Base-by-base conservation (phyloP, 2,329 filamentous ascomycete genomes). In the Aspergillus carbonarius region DNA sequence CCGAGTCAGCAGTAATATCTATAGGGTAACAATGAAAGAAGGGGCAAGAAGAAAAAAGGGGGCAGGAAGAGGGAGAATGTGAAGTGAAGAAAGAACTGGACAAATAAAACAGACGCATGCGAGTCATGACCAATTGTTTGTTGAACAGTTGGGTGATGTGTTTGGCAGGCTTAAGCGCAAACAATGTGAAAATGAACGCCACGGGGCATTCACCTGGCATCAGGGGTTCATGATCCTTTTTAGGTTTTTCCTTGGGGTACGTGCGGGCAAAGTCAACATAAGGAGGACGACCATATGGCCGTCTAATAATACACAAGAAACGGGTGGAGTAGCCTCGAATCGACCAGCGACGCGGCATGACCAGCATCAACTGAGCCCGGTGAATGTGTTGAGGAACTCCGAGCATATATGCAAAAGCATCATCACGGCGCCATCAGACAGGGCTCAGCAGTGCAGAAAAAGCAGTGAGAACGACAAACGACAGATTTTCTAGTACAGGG, bases 401-500 rank as follows among this genome's bases (percentile, higher is more conserved):
- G 53, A 48, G 54, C 34, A 32, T 51, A 55, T 57, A 52, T 60
- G 57, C 51, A 54, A 58, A 30, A 58, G 35, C 60, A 55, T 48
- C n/a, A n/a, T 48, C 44, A 12, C 15, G n/a, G 46, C n/a, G 32
- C 17, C 39, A 30, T 42, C 37, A 46, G 23, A 52, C 53, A 37
- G 48, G 56, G 44, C 27, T 59, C 54, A 54, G 54, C 49, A 54
- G 50, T 9, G 27, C 17, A 52, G 52, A 47, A 18, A 32, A 34
- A 37, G 40, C 32, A 15, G 37, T 30, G 17, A 58, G 18, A 23
- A 23, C 35, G 40, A 50, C 20, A 37, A 39, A 54, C 52, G 59
- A 51, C 58, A 63, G 54, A 46, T 9, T 10, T 2, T 32, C 65
- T 85, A 92, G 74, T 86, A 83, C 71, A 96, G 79, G 51, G 87